A percentile compares a stretch with the other conserved stretches of the same genome.
Conservation (phyloP, 2,329 filamentous ascomycete species). For the Aspergillus clavatus region DNA sequence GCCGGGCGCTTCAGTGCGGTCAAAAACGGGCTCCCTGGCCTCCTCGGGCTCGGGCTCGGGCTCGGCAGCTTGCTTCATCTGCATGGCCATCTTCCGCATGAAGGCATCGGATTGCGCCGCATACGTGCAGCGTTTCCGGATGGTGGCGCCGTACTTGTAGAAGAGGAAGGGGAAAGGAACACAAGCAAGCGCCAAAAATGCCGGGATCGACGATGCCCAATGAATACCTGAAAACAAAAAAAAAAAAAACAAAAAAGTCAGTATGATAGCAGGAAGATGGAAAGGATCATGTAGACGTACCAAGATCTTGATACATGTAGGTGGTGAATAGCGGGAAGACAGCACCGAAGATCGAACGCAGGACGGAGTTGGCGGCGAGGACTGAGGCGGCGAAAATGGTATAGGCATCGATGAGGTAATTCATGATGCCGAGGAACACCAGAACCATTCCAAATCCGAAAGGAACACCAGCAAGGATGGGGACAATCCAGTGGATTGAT, state of each 20-base stretch:
- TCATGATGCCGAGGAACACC: slow-evolving; percentile 37
- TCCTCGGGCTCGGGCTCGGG: slow-evolving; percentile 10
- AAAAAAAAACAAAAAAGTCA: too few relatives aligned
- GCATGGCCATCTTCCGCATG: slow-evolving; percentile 20
- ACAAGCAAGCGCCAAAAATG: slow-evolving; percentile 40
- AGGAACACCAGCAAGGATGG: slow-evolving; percentile 31
- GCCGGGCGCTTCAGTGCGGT: background rate
- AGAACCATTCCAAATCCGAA: slow-evolving; percentile 41
- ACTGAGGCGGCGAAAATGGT: slow-evolving; percentile 39
- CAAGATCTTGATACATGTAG: slow-evolving; percentile 42
- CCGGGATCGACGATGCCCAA: slow-evolving; percentile 44
- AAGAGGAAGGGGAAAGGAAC: slow-evolving; percentile 40
- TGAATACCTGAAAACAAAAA: slow-evolving; percentile 41
- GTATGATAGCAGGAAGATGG: background rate
- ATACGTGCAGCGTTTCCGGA: slow-evolving; percentile 36
- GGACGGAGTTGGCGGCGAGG: slow-evolving; percentile 40
- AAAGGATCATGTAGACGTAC: too few relatives aligned
- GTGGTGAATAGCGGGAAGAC: slow-evolving; percentile 45
- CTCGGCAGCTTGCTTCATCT: slow-evolving; percentile 13
- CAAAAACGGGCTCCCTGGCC: slow-evolving; percentile 1
- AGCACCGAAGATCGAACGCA: slow-evolving; percentile 43
- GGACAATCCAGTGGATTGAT: slow-evolving; percentile 36
- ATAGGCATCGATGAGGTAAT: slow-evolving; percentile 42
- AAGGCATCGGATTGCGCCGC: slow-evolving; percentile 31
- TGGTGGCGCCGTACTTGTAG: slow-evolving; percentile 34